phyloP scores from a whole-genome alignment of 2,329 filamentous ascomycete genomes.

The Geosmithia flava region DNA sequence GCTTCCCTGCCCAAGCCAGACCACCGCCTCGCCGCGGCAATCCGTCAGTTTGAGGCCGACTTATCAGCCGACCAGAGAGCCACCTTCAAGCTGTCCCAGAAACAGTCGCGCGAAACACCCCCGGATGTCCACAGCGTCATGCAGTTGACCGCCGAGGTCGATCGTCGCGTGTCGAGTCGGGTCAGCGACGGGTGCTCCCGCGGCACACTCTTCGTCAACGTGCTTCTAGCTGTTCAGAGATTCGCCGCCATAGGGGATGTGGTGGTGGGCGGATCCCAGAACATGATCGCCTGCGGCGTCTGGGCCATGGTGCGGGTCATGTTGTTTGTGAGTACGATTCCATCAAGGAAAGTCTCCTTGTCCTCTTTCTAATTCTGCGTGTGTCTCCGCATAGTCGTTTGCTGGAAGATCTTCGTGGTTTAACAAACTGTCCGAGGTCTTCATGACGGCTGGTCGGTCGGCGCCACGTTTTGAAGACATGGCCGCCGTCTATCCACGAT shows the following conservation, averaged over 20 bases:
- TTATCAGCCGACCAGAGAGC: background rate
- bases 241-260: slow-evolving; percentile 2
- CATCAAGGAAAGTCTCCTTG: background rate
- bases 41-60: background rate
- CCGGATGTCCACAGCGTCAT: background rate
- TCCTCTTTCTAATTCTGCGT: background rate
- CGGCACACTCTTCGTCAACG: background rate
- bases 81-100: background rate
- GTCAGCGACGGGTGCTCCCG: background rate
- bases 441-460: slow-evolving; percentile 23
- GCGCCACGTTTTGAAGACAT: slow-evolving; percentile 23
- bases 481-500: slow-evolving; percentile 20
- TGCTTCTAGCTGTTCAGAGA: background rate
- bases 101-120: background rate
- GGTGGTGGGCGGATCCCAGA: slow-evolving; percentile 26
- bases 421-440: slow-evolving; percentile 20
- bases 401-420: slow-evolving; percentile 17
- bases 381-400: slow-evolving; percentile 4
- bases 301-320: slow-evolving; percentile 27
- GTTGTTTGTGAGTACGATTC: slow-evolving; percentile 17
- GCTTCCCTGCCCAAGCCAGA: background rate
- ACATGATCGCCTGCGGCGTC: slow-evolving; percentile 26
- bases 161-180: background rate
- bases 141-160: background rate
- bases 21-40: background rate